phyloP scores from a whole-genome alignment of 2,329 filamentous ascomycete genomes.

The Curvularia eragrostidis region DNA sequence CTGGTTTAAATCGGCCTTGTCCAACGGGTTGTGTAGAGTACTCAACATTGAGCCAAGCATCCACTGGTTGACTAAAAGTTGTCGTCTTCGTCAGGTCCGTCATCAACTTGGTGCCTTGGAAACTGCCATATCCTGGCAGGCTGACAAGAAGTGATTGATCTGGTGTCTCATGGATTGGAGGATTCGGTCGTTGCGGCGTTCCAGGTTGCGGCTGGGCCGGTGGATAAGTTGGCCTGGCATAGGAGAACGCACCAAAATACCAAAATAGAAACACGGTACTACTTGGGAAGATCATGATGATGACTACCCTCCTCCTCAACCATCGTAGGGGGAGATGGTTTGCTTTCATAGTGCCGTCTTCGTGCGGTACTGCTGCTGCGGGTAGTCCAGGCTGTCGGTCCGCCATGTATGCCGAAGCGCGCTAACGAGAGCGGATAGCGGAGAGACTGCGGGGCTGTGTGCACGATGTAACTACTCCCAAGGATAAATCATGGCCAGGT shows the following conservation, averaged over 20 bases:
- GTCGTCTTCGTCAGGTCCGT: constrained; percentile 43
- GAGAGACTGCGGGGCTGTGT: constrained; percentile 13
- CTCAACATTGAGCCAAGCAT: constrained; percentile 59
- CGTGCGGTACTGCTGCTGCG: constrained; percentile 5
- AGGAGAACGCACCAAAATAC: constrained; percentile 29
- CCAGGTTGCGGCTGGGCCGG: constrained; percentile 4
- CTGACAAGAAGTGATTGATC: constrained; percentile 33
- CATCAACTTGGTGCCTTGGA: constrained; percentile 50
- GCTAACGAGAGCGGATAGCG: constrained; percentile 9
- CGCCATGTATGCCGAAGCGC: constrained; percentile 18
- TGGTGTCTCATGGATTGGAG: constrained; percentile 14
- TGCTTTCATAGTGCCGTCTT: constrained; percentile 11
- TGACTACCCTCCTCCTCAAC: constrained; percentile 23
- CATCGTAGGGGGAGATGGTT: constrained; percentile 22
- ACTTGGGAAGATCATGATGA: constrained; percentile 31
- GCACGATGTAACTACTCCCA: constrained; percentile 6
- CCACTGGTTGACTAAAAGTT: constrained; percentile 46
- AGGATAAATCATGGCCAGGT: constrained; percentile 4
- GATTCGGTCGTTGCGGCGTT: constrained; percentile 14
- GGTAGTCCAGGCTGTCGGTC: constrained; percentile 14
- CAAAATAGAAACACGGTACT: constrained; percentile 31
- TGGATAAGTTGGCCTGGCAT: constrained; percentile 15
- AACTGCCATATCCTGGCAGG: constrained; percentile 52
- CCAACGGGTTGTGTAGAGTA: constrained; percentile 54
- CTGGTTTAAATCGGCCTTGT: constrained; percentile 51